Evolutionary conservation across 495 filamentous ascomycete genomes (phyloP).

Genomic region (Cetradonia linearis): DNA sequence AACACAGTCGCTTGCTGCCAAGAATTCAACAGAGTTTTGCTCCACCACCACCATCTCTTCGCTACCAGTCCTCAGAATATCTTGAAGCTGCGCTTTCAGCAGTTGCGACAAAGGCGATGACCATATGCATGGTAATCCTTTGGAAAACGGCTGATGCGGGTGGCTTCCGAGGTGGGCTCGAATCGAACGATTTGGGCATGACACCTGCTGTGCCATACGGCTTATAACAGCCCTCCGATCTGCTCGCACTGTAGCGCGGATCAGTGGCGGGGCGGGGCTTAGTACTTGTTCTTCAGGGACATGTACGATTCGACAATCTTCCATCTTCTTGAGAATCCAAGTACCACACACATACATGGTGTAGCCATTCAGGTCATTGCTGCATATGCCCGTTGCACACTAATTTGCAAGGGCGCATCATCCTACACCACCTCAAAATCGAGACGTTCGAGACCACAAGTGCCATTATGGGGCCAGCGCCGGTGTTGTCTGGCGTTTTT

Average conservation of each 20-base stretch:
- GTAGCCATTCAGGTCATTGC: not conserved
- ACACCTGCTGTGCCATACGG: not conserved
- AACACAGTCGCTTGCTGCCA: too few species aligned
- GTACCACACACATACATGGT: not conserved
- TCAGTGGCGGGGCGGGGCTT: not conserved
- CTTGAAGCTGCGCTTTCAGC: too few species aligned
- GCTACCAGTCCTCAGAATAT: too few species aligned
- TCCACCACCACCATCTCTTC: too few species aligned
- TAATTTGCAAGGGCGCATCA: not conserved
- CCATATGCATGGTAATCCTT: not conserved
- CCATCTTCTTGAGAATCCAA: not conserved
- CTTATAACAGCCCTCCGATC: not conserved
- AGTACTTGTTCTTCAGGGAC: not conserved
- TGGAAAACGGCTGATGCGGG: not conserved
- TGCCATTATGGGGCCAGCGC: not conserved
- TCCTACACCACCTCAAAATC: not conserved
- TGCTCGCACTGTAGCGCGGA: not conserved
- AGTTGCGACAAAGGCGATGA: not conserved
- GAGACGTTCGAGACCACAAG: not conserved
- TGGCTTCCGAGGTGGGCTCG: not conserved
- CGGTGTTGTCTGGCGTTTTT: not conserved
- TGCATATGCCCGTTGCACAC: not conserved
- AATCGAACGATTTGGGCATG: not conserved
- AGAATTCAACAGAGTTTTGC: too few species aligned
- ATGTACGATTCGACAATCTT: not conserved